A percentile compares a stretch with the other conserved stretches of the same genome.
Conservation (phyloP, 1,139 yeast genomes). For the Hemisphaericaspora xylofermentans region DNA sequence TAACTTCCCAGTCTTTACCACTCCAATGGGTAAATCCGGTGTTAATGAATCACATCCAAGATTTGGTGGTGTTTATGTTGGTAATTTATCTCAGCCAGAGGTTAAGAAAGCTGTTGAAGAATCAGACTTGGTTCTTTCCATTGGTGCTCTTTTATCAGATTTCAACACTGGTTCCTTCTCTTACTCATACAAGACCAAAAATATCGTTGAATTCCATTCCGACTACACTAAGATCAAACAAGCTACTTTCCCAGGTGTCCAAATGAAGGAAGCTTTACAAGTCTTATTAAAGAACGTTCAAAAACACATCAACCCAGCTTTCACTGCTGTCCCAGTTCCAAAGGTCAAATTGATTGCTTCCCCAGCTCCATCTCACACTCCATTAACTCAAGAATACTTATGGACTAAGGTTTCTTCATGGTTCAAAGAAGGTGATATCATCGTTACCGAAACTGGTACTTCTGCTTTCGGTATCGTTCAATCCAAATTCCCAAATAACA, state of each 20-base stretch:
- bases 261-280: conserved; percentile 68
- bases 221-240: conserved; percentile 75
- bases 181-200: conserved; percentile 74
- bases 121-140: conserved; percentile 75
- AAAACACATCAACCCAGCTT: conserved; percentile 31
- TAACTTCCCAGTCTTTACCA: conserved; percentile 79
- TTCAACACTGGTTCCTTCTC: conserved; percentile 90
- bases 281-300: conserved; percentile 42
- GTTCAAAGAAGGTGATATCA: conserved; percentile 77
- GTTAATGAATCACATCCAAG: conserved; percentile 70
- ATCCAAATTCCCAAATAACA: conserved; percentile 71
- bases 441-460: conserved; percentile 87
- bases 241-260: conserved; percentile 76
- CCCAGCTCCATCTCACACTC: conserved; percentile 25
- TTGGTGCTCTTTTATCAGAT: conserved; percentile 83
- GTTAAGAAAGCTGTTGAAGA: conserved; percentile 75
- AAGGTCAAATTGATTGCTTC: conserved; percentile 34
- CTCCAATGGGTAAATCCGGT: conserved; percentile 89
- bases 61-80: conserved; percentile 86
- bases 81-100: conserved; percentile 72
- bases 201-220: conserved; percentile 87
- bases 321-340: conserved; percentile 51
- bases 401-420: conserved; percentile 77
- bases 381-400: conserved; percentile 71
- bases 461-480: conserved; percentile 85